These are phyloP conservation scores for Anisogramma anomala DNA, from an alignment of 2,329 filamentous ascomycete genomes.

Conservation along the genomic window DNA sequence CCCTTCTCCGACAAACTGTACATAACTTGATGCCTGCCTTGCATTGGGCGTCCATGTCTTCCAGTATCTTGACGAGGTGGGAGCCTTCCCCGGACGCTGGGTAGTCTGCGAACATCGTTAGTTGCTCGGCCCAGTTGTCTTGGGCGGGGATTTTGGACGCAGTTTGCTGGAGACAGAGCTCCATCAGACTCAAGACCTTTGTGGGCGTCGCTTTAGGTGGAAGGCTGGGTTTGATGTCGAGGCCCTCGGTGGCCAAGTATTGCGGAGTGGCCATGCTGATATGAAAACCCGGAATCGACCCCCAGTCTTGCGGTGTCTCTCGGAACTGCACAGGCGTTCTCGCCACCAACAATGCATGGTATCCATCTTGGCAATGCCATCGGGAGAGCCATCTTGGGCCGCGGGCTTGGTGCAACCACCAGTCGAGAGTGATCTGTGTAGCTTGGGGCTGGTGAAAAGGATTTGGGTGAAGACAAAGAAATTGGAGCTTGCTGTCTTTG, in stretches of 20 bases:
- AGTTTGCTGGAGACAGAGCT: slow-evolving; percentile 37
- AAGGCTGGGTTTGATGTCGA: not conserved
- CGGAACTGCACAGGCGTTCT: slow-evolving; percentile 12
- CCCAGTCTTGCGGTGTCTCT: slow-evolving; percentile 16
- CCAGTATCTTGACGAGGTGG: slow-evolving; percentile 30
- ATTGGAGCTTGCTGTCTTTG: slow-evolving; percentile 31
- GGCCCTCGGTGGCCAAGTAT: slow-evolving; percentile 12
- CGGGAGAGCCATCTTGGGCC: not conserved
- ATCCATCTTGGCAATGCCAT: not conserved
- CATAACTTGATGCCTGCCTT: slow-evolving; percentile 40
- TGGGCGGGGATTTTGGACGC: slow-evolving; percentile 29
- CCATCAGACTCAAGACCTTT: slow-evolving; percentile 38
- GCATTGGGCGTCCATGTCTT: slow-evolving; percentile 29
- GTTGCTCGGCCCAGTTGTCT: slow-evolving; percentile 31
- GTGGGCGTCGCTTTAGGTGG: slow-evolving; percentile 1
- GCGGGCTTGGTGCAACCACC: not conserved
- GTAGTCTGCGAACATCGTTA: not conserved
- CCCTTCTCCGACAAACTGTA: slow-evolving; percentile 36
- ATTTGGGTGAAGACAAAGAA: slow-evolving; percentile 51
- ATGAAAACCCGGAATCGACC: slow-evolving; percentile 17
- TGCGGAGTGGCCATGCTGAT: slow-evolving; percentile 9
- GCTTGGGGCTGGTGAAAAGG: slow-evolving; percentile 36
- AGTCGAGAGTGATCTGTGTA: slow-evolving; percentile 4
- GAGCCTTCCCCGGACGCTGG: slow-evolving; percentile 20
- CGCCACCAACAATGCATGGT: not conserved